Conservation (phyloP, 306 rosid genomes). For the Pachyrhizus erosus region DNA sequence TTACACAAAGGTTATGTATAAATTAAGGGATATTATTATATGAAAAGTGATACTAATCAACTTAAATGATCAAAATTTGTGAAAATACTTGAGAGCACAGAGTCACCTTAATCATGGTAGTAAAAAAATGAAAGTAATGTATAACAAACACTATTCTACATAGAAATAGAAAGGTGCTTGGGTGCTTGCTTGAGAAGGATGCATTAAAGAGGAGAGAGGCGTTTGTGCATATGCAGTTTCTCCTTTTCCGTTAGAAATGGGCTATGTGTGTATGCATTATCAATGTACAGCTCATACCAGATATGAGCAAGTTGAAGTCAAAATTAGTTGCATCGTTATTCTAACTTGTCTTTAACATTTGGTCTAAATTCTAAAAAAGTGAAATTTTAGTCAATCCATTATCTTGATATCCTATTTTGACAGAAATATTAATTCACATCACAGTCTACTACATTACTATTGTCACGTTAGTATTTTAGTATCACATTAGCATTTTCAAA, state of each 20-base stretch:
- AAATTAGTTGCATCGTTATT: neutral
- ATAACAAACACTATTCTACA: neutral
- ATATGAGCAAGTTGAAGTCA: constrained; percentile 8
- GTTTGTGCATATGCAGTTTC: neutral
- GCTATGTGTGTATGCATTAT: neutral
- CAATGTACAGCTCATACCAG: constrained; percentile 4
- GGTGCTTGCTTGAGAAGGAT: neutral
- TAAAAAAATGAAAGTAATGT: neutral
- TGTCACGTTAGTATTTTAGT: too few species aligned
- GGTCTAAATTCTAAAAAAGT: too few species aligned
- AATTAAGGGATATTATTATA: neutral
- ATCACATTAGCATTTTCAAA: too few species aligned
- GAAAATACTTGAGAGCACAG: neutral
- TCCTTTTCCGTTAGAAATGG: neutral
- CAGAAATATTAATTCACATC: too few species aligned
- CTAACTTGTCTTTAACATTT: too few species aligned
- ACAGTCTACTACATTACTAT: too few species aligned
- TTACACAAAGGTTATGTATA: neutral
- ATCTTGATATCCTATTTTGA: too few species aligned
- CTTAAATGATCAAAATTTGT: too few species aligned
- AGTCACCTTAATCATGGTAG: neutral
- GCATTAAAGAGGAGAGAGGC: neutral
- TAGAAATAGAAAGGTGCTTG: neutral
- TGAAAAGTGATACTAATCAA: neutral
- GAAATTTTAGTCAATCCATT: too few species aligned